Conservation (phyloP, 306 rosid genomes). For the Hylodesmum podocarpum region DNA sequence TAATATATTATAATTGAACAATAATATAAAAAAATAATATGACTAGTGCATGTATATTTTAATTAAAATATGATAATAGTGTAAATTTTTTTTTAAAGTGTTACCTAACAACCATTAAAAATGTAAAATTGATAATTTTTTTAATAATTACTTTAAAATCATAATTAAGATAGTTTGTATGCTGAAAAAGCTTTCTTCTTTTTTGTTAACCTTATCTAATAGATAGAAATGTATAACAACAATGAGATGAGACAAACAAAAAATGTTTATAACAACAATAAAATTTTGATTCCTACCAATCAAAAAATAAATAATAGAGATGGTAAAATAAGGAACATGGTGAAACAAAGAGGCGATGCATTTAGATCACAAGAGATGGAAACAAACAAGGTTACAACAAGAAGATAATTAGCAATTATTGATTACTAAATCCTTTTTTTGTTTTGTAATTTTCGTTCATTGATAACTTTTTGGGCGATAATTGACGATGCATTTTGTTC, state of each 20-base stretch:
- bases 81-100: no score
- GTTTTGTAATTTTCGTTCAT: background rate
- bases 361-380: background rate
- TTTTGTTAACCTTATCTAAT: background rate
- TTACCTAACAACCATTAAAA: no score
- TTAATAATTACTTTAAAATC: no score
- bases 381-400: background rate
- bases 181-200: no score
- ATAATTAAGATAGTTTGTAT: no score
- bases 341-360: background rate
- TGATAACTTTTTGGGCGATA: background rate
- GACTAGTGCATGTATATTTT: no score
- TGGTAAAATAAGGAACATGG: background rate
- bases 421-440: background rate
- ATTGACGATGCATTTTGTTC: conserved; percentile 18
- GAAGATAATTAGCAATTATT: background rate
- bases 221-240: background rate
- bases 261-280: background rate
- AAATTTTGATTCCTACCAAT: background rate
- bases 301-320: background rate
- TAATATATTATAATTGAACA: background rate
- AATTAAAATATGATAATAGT: no score
- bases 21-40: no score
- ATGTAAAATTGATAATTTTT: no score
- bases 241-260: background rate